Evolutionary conservation across 2,329 filamentous ascomycete species (phyloP), one percentile per base, ranked within the genome.

Genomic region (Berkeleyomyces basicola): DNA sequence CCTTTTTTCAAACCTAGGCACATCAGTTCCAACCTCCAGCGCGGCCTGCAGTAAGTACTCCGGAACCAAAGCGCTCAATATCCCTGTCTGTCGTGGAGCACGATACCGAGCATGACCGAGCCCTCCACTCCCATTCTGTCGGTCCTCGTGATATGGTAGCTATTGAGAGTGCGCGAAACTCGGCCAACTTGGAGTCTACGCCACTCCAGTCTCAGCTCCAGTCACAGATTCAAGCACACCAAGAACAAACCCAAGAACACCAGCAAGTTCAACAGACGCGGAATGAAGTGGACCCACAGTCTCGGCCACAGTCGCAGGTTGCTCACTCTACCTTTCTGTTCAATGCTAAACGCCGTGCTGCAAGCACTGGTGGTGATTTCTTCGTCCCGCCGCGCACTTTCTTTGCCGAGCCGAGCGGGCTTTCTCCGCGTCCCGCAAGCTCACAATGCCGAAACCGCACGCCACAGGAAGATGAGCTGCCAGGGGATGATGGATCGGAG

Each of bases 381-480:
- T 60, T 46, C 58, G 43, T 61, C 23, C 39, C 58, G 1, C 62
- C 62, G 7, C 62, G 62, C 4, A 60, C 33, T 31, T 33, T 46
- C 42, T 64, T 64, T 49, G 72, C 47, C 7, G 58, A 57, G 37
- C 58, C 44, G 2, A 61, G 61, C 46, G 83, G 82, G 0, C 72
- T 85, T 53, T 82, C 81, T 2, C 82, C 83, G 0, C 76, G 83
- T 44, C 82, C 83, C 23, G 81, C 79, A n/a, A 85, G 82, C 67
- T 77, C 76, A 5, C 81, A 83, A 51, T 81, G 75, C 5, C 77
- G 79, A 43, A 76, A 74, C 31, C 78, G 73, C 53, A 73, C 71
- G 33, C 67, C 72, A 59, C 68, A 72, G 7, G 68, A 69, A 31
- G 70, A 69, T 3, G 71, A 74, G 11, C 7, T 71, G 36, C 67